phyloP scores from a whole-genome alignment of 1,139 yeast species.

The Suhomyces kunorum region DNA sequence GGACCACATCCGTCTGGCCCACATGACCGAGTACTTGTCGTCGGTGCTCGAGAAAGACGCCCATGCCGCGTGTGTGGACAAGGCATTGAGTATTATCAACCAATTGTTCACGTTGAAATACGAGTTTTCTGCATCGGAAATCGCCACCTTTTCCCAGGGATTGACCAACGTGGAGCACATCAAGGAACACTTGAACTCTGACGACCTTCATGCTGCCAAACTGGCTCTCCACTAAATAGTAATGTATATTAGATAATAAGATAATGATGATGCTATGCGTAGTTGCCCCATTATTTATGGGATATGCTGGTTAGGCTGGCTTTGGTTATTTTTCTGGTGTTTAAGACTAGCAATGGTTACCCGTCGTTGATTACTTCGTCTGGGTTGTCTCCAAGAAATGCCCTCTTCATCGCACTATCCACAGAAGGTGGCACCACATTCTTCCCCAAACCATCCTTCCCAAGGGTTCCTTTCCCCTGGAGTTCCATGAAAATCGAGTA shows the following conservation, averaged over 20 bases:
- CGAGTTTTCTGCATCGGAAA: conserved; percentile 51
- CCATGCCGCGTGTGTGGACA: conserved; percentile 59
- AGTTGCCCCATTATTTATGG: neutral
- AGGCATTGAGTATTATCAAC: conserved; percentile 55
- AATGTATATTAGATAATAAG: conserved; percentile 1
- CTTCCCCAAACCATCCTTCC: conserved; percentile 38
- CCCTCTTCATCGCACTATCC: conserved; percentile 46
- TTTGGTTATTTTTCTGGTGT: too few relatives aligned
- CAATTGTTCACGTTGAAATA: conserved; percentile 49
- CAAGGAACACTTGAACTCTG: conserved; percentile 52
- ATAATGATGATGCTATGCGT: conserved; percentile 1
- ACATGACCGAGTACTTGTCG: conserved; percentile 41
- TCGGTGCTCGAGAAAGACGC: conserved; percentile 40
- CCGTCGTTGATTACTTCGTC: conserved; percentile 34
- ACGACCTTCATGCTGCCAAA: conserved; percentile 53
- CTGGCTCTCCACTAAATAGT: conserved; percentile 36
- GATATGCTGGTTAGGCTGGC: too few relatives aligned
- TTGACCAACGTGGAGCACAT: conserved; percentile 43
- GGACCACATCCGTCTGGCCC: conserved; percentile 42
- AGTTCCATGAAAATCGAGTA: conserved; percentile 37
- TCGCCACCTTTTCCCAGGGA: conserved; percentile 39
- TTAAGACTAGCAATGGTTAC: too few relatives aligned
- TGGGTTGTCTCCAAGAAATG: conserved; percentile 55
- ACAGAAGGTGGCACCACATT: conserved; percentile 40
- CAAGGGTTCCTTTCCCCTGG: conserved; percentile 27